Base-by-base conservation (phyloP, 768 basidiomycete genomes). In the Pleurotus djamor region DNA sequence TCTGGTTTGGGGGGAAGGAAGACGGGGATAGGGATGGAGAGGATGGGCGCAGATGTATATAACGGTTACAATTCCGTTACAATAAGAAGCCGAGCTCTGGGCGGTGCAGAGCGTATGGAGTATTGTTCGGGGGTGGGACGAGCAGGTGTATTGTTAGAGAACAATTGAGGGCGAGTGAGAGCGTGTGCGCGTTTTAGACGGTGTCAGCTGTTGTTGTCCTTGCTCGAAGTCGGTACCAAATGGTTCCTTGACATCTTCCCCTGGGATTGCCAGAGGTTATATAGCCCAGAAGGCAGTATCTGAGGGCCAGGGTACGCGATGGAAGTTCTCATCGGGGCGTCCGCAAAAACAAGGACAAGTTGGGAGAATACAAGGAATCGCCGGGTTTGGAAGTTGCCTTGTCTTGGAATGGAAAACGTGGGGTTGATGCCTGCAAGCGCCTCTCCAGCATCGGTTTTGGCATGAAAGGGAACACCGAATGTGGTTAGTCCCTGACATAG, bases 371-470 rank as follows among this genome's bases (percentile, higher is more conserved):
- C 72, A 76, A 76, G 70, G 68, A 66, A 64, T 52, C 57, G 52
- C 73, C 70, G 56, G 37, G 58, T 71, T 64, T 60, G 67, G 72
- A 52, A 33, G 60, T 69, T 63, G 47, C 71, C 63, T 74, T 74
- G 71, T 74, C 72, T 45, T 17, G 28, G 54, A 43, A 43, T 56
- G 54, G 54, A 36, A 56, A 32, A 33, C 34, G 17, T 9, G 8
- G 16, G 10, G 9, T 13, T 33, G 17, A 12, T 32, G 49, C 17
- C 34, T 21, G 16, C 38, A 44, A n/a, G 54, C 54, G 54, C 54
- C 16, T 44, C 37, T 43, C 14, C n/a, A 43, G 28, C 41, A 14
- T 56, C 54, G 38, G 54, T 56, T 56, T 56, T 41, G 41, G 32
- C 14, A 43, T 56, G 37, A 56, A 56, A 44, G 54, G 37, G 54